Percentiles rank a stretch among this genome's conserved stretches.
Conservation (phyloP, 192 early-diverging fungal genomes). For the Chytriomyces confervae region DNA sequence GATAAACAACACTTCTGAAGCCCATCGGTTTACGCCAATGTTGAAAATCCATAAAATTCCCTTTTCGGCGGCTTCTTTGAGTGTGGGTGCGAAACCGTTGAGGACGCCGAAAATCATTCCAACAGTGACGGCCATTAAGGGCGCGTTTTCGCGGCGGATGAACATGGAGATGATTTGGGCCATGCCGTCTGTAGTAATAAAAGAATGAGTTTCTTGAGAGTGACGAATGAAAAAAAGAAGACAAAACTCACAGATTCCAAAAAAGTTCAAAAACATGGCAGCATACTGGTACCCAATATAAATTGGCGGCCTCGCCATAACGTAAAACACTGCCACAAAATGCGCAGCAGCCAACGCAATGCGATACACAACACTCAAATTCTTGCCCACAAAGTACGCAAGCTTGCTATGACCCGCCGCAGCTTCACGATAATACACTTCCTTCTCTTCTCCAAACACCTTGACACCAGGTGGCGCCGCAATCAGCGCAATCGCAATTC, state of each 20-base stretch:
- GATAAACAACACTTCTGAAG: constrained; percentile 20
- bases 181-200: constrained; percentile 43
- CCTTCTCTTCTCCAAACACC: constrained; percentile 39
- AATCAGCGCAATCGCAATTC: constrained; percentile 24
- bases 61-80: constrained; percentile 34
- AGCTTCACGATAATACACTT: constrained; percentile 37
- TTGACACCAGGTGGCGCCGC: constrained; percentile 35
- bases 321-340: constrained; percentile 34
- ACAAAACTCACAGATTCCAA: constrained; percentile 46
- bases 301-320: constrained; percentile 35
- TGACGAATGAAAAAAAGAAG: constrained; percentile 34
- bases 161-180: constrained; percentile 38
- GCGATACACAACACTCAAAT: constrained; percentile 22
- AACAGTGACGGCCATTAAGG: constrained; percentile 37
- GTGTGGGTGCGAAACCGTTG: constrained; percentile 36
- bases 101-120: constrained; percentile 35
- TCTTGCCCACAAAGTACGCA: constrained; percentile 38
- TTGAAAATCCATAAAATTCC: constrained; percentile 29
- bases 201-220: constrained; percentile 36
- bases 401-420: constrained; percentile 36
- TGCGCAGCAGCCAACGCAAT: constrained; percentile 34
- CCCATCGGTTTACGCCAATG: constrained; percentile 34
- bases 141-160: constrained; percentile 40
- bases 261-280: constrained; percentile 35
- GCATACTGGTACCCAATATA: constrained; percentile 21